These are phyloP conservation scores for Coprinopsis marcescibilis DNA, from an alignment of 768 basidiomycete genomes.

Conservation along the genomic window DNA sequence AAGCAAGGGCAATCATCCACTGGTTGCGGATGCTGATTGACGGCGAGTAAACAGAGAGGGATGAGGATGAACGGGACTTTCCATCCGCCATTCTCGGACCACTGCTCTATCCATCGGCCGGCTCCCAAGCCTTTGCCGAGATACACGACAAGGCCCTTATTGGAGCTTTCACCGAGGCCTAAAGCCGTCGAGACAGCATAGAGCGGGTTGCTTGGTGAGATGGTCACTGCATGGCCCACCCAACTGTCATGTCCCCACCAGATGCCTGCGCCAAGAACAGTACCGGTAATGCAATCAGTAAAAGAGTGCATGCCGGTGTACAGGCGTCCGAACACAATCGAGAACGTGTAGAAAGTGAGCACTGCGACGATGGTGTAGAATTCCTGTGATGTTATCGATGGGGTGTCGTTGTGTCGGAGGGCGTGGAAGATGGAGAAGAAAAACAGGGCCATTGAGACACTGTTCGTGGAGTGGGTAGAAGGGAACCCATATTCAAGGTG, in stretches of 20 bases:
- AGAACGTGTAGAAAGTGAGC: slow-evolving; percentile 55
- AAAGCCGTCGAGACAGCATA: slow-evolving; percentile 20
- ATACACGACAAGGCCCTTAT: slow-evolving; percentile 22
- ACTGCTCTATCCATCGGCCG: slow-evolving; percentile 29
- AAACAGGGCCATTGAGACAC: slow-evolving; percentile 84
- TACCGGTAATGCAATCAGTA: slow-evolving; percentile 63
- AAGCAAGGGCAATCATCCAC: slow-evolving; percentile 98
- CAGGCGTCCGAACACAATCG: slow-evolving; percentile 74
- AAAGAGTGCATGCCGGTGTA: slow-evolving; percentile 90
- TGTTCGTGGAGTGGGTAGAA: slow-evolving; percentile 91
- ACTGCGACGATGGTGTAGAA: slow-evolving; percentile 38
- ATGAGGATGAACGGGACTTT: slow-evolving; percentile 59
- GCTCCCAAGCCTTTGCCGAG: slow-evolving; percentile 34
- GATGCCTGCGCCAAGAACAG: slow-evolving; percentile 56
- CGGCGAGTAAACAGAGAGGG: slow-evolving; percentile 60
- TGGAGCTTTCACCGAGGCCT: slow-evolving; percentile 17
- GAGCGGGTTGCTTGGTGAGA: slow-evolving; percentile 26
- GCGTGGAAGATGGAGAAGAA: slow-evolving; percentile 54
- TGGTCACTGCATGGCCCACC: slow-evolving; percentile 30
- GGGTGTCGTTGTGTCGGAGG: slow-evolving; percentile 34
- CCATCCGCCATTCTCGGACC: slow-evolving; percentile 34
- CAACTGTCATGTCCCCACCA: slow-evolving; percentile 58
- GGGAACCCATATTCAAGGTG: slow-evolving; percentile 95
- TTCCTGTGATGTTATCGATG: slow-evolving; percentile 38
- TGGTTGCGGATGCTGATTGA: slow-evolving; percentile 91